Base-by-base conservation (phyloP, 257 asterid genomes). In the Schizonepeta tenuifolia region DNA sequence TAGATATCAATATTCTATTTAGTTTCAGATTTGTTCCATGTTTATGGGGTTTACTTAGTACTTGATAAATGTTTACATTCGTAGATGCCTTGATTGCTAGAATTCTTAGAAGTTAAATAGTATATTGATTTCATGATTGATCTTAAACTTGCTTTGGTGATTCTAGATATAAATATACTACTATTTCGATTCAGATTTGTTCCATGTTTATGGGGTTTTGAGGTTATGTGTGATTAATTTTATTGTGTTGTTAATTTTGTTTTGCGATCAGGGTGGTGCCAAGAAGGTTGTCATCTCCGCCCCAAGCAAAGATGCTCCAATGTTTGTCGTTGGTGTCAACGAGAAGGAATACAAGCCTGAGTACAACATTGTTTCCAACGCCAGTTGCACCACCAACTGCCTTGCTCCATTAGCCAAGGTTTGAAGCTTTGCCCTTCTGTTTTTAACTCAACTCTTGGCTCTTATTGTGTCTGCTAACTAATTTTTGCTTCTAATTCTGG, bases 201-300 rank as follows among this genome's bases (percentile, higher is more conserved):
- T 28, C 33, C 33, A 28, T 15, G 21, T 49, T 49, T 50, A 50
- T 50, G 22, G 24, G 7, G 31, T 2, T 11, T 53, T 18, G 31
- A 1, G 26, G 1, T 24, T 24, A 24, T 24, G 26, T 24, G 51
- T 69, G 36, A 72, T 61, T 35, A 17, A 76, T 66, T 40, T 35
- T 22, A 7, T 36, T 71, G 35, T 24, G n/a, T 28, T 21, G 21
- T 75, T 72, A 28, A 18, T 53, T 0, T 50, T 41, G 0, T 18
- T 57, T 18, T 10, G 58, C n/a, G 56, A 75, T 12, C 79, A 90
- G 97, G 97, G 92, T 74, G 93, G 93, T 57, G 97, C 97, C 51
- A 90, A 88, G 89, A 90, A 88, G 84, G 97, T 90, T 69, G 85
- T 90, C 67, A 90, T 90, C 80, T 90, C 93, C 18, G 90, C 95